Conservation (phyloP, 768 basidiomycete species). For the Rhodotorula diobovata region DNA sequence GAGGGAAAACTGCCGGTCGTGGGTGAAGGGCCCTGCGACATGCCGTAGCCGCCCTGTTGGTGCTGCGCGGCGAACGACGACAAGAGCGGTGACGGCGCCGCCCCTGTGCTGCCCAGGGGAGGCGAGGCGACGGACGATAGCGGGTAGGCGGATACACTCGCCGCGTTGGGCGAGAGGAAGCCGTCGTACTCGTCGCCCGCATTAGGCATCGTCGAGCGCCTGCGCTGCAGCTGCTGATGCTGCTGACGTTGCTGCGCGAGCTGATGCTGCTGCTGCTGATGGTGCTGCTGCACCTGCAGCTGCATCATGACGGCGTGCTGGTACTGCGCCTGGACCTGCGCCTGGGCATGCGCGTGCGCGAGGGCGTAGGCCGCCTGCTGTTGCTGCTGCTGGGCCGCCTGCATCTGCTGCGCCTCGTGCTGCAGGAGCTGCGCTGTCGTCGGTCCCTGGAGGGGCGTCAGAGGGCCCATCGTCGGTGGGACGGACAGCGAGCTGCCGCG, state of each 20-base stretch:
- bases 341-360: constrained; percentile 25
- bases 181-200: constrained; percentile 6
- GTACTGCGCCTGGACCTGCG: constrained; percentile 32
- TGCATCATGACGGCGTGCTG: constrained; percentile 30
- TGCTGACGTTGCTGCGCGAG: background rate
- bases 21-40: constrained; percentile 16
- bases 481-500: constrained; percentile 28
- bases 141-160: constrained; percentile 18
- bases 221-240: background rate
- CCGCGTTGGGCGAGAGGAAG: background rate
- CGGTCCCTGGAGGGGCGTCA: background rate
- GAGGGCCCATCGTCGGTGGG: background rate
- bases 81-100: background rate
- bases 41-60: background rate
- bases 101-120: too few relatives aligned
- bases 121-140: background rate
- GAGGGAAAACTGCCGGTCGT: constrained; percentile 9
- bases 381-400: constrained; percentile 13
- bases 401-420: constrained; percentile 11
- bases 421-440: background rate
- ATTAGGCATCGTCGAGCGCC: background rate
- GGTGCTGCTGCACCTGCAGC: constrained; percentile 23
- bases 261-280: constrained; percentile 9
- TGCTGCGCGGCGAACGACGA: background rate
- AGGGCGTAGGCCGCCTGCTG: constrained; percentile 25